Conservation (phyloP, 768 basidiomycete species). For the Suillus clintonianus region DNA sequence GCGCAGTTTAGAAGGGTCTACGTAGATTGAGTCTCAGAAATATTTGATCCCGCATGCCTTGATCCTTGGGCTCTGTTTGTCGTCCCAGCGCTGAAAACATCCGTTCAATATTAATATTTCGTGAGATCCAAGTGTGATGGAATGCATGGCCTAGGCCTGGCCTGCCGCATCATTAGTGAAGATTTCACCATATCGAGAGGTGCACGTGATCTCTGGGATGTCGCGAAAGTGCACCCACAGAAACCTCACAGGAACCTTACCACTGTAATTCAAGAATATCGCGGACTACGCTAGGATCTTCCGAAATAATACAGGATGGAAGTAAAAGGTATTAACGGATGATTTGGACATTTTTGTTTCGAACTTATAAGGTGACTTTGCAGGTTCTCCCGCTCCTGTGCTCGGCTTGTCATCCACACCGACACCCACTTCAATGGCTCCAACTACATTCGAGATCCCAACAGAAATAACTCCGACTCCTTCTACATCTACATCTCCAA, state of each 20-base stretch:
- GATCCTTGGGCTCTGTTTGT: slow-evolving; percentile 47
- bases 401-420: slow-evolving; percentile 15
- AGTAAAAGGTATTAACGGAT: neutral
- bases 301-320: neutral
- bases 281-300: neutral
- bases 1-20: too few relatives aligned
- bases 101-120: slow-evolving; percentile 49
- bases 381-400: slow-evolving; percentile 12
- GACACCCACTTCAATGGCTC: slow-evolving; percentile 8
- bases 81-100: slow-evolving; percentile 56
- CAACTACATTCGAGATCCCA: slow-evolving; percentile 24
- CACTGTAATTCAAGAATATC: slow-evolving; percentile 1
- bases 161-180: neutral
- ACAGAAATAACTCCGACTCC: slow-evolving; percentile 11
- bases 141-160: neutral
- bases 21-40: neutral
- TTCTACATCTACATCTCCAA: slow-evolving; percentile 2
- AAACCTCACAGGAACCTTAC: neutral
- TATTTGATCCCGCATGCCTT: slow-evolving; percentile 20
- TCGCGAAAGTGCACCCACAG: neutral
- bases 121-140: slow-evolving; percentile 25
- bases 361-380: neutral
- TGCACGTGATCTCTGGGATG: neutral
- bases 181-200: neutral
- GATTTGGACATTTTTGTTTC: neutral